These are phyloP conservation scores for Alternaria burnsii DNA, from an alignment of 2,329 filamentous ascomycete species.

Conservation along the genomic window DNA sequence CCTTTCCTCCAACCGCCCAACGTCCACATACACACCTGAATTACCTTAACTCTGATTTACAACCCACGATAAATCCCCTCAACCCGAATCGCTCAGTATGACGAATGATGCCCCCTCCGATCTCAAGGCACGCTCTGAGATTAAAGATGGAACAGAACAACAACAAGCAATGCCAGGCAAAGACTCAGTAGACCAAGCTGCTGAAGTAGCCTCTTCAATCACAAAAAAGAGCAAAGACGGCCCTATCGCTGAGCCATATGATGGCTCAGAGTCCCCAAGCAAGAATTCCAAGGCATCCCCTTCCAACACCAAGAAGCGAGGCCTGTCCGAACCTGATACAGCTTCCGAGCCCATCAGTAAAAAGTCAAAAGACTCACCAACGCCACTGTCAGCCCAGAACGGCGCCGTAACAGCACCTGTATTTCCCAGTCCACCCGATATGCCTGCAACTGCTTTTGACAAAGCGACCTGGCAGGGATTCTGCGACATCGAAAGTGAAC, in stretches of 20 bases:
- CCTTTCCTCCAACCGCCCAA: conserved; percentile 21
- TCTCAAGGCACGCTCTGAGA: not conserved
- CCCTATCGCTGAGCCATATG: not conserved
- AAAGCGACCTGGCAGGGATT: conserved; percentile 71
- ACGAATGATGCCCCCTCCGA: not conserved
- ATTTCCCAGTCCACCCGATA: conserved; percentile 39
- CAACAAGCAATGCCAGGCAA: conserved; percentile 10
- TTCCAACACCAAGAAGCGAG: conserved; percentile 27
- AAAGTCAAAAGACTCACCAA: conserved; percentile 24
- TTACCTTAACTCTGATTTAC: not conserved
- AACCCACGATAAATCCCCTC: not conserved
- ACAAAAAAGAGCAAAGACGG: not conserved
- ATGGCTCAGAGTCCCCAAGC: not conserved
- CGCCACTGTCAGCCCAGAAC: conserved; percentile 1
- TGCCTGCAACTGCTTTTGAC: conserved; percentile 48
- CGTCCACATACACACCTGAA: conserved; percentile 26
- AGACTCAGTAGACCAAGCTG: not conserved
- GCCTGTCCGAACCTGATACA: conserved; percentile 12
- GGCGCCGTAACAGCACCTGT: not conserved
- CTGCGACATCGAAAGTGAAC: conserved; percentile 89
- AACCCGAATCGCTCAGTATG: not conserved
- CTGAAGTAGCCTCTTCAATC: not conserved
- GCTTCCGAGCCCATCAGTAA: conserved; percentile 25
- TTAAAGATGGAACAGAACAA: not conserved
- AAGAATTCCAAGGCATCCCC: conserved; percentile 6